Conservation (phyloP, 139 green algal species). For the Ettlia oleoabundans region DNA sequence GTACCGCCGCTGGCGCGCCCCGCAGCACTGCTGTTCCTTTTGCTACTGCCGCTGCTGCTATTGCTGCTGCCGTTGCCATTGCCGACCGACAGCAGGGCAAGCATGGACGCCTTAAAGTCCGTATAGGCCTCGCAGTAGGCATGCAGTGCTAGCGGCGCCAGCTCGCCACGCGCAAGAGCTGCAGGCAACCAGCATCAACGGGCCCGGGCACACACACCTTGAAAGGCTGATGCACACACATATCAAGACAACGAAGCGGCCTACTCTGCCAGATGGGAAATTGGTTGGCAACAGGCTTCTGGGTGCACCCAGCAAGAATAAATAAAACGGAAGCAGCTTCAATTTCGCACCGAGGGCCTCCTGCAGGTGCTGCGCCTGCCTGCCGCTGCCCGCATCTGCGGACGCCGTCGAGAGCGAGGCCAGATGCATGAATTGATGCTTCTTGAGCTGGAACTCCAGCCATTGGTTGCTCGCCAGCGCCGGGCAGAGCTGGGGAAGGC, state of each 20-base stretch:
- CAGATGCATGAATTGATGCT: background rate
- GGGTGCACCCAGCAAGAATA: too few species aligned
- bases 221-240: background rate
- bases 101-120: constrained; percentile 24
- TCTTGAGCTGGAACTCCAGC: constrained; percentile 25
- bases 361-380: background rate
- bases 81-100: background rate
- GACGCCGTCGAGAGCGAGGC: background rate
- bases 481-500: background rate
- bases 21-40: too few species aligned
- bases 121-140: constrained; percentile 15
- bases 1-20: background rate
- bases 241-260: too few species aligned
- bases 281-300: too few species aligned
- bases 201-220: too few species aligned
- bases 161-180: background rate
- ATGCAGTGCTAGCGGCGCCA: constrained; percentile 22
- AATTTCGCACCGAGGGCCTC: constrained; percentile 2
- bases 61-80: background rate
- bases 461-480: background rate
- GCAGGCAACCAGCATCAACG: background rate
- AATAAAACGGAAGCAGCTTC: background rate
- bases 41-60: background rate
- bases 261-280: too few species aligned
- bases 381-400: background rate